Evolutionary conservation across 306 rosid species (phyloP).

Genomic region (Casuarina glauca): DNA sequence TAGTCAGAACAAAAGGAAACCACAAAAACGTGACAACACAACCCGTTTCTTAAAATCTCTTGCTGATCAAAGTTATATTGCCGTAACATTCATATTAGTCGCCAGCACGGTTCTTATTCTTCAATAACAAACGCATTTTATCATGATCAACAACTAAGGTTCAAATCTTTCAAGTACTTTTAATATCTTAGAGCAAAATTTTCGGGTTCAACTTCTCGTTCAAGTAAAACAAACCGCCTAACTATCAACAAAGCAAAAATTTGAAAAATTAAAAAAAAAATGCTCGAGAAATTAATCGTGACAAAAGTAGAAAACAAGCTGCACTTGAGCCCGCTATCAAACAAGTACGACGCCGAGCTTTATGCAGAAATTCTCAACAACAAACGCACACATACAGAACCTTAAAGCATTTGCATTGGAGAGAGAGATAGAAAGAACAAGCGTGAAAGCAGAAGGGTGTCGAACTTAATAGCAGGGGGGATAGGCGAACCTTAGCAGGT

Average conservation of each 20-base stretch:
- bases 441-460: background rate
- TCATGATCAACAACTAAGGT: background rate
- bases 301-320: background rate
- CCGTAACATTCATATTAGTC: background rate
- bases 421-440: background rate
- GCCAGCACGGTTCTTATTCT: background rate
- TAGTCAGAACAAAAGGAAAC: background rate
- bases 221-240: background rate
- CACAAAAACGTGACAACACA: background rate
- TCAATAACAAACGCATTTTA: background rate
- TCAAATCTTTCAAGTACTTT: background rate
- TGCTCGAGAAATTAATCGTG: background rate
- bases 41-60: background rate
- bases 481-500: constrained; percentile 26
- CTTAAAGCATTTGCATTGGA: constrained; percentile 20
- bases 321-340: background rate
- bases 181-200: background rate
- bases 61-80: too few relatives aligned
- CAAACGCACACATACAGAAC: background rate
- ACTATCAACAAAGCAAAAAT: background rate
- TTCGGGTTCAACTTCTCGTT: background rate
- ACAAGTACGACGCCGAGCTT: background rate
- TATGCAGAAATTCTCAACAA: background rate
- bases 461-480: background rate
- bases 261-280: background rate